phyloP scores from a whole-genome alignment of 495 filamentous ascomycete species.

The Hypoxylon perforatum region DNA sequence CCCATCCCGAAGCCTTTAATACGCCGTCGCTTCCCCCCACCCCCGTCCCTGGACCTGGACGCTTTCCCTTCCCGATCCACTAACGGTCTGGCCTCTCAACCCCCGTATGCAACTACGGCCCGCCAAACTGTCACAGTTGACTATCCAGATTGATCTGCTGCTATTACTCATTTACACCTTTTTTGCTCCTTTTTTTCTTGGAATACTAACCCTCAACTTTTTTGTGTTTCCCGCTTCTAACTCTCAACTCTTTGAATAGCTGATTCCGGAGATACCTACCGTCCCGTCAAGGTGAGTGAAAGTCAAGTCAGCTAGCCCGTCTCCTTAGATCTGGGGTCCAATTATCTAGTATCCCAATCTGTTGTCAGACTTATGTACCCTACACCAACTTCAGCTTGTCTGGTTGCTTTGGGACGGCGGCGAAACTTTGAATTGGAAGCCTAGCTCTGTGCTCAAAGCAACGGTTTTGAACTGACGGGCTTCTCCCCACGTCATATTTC shows the following conservation, averaged over 20 bases:
- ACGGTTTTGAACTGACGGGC: conserved; percentile 12
- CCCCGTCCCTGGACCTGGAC: conserved; percentile 38
- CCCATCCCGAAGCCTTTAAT: conserved; percentile 46
- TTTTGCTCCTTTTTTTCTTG: conserved; percentile 25
- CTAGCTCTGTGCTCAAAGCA: neutral
- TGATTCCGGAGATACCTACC: conserved; percentile 64
- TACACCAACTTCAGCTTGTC: conserved; percentile 14
- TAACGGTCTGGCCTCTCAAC: conserved; percentile 47
- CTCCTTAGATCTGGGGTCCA: conserved; percentile 2
- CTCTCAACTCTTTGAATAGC: conserved; percentile 51
- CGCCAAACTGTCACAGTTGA: conserved; percentile 36
- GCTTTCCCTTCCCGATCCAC: conserved; percentile 48
- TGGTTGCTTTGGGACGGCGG: conserved; percentile 14
- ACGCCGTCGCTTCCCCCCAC: conserved; percentile 43
- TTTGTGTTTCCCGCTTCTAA: conserved; percentile 50
- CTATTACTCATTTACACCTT: conserved; percentile 28
- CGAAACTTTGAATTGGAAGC: conserved; percentile 20
- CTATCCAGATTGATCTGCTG: conserved; percentile 20
- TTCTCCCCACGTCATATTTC: conserved; percentile 32
- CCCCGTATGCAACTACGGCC: conserved; percentile 48
- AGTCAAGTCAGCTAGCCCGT: conserved; percentile 15
- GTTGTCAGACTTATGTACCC: conserved; percentile 4
- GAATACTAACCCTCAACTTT: conserved; percentile 26
- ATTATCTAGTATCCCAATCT: conserved; percentile 7
- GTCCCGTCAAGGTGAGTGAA: conserved; percentile 53